Evolutionary conservation across 2,329 filamentous ascomycete species (phyloP), one percentile per base, ranked within the genome.

Genomic region (Cercospora beticola): DNA sequence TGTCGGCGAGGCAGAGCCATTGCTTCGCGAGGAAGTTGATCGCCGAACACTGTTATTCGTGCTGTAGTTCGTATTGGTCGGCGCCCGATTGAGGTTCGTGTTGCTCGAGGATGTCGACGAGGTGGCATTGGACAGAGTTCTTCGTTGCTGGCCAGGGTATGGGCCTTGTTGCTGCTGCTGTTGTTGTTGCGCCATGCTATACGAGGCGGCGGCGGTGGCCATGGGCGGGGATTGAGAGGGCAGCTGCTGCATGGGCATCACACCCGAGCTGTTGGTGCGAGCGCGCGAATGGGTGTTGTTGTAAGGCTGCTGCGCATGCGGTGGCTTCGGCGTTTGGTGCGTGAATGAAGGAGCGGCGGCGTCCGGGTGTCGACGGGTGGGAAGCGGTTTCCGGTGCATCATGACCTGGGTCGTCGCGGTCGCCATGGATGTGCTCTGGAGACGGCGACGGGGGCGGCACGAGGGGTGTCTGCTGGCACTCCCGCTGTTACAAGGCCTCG

Each of bases 21-120:
- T 76, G 23, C 92, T 96, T 75, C 92, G 89, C 62, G 91, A 91
- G 3, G 93, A 97, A 31, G 89, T 92, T 30, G 92, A 96, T 73
- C 93, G 88, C 69, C 91, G 89, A 78, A 84, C 72, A 85, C 68
- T 72, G 56, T 72, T 73, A 9, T 73, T 72, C 40, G 74, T 75
- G 65, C 58, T 73, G 57, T 71, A 71, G 59, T 54, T 65, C 21
- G 73, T 72, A 18, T 74, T 76, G 83, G 68, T 88, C 84, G 68
- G 86, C 87, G 79, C 80, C 73, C 82, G 81, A 70, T 80, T 79
- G 59, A 76, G 67, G 56, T 79, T 73, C 58, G 78, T 81, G 68
- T 78, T 82, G 74, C 86, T 88, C 18, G 86, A 89, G 61, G 89
- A 86, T 72, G 88, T 92, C n/a, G 89, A 91, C 40, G 88, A 83